A percentile compares a stretch with the other conserved stretches of the same genome.
Evolutionary conservation across 2,329 filamentous ascomycete genomes (phyloP).

Genomic region (Trichothecium sympodiale): DNA sequence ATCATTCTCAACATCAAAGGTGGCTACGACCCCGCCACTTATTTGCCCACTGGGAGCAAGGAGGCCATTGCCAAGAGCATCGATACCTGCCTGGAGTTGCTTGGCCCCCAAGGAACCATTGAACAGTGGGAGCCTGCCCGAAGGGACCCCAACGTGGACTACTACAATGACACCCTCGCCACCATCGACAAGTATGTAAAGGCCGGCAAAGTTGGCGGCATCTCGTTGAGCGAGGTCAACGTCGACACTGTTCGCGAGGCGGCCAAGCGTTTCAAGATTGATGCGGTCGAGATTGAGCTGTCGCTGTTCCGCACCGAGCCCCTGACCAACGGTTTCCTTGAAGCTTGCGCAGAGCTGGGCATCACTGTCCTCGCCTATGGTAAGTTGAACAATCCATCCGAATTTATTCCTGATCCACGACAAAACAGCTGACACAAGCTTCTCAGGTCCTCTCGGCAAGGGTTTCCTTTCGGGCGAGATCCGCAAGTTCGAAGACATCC

Average conservation of each 20-base stretch:
- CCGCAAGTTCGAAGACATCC: background rate
- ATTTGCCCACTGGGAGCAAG: constrained; percentile 35
- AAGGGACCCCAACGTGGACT: constrained; percentile 39
- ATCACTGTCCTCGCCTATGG: constrained; percentile 61
- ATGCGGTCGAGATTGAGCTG: constrained; percentile 37
- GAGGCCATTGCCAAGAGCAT: constrained; percentile 41
- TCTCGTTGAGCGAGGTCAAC: constrained; percentile 34
- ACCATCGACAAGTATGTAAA: constrained; percentile 32
- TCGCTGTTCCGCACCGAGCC: constrained; percentile 32
- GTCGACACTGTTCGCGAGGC: constrained; percentile 33
- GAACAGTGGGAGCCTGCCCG: constrained; percentile 49
- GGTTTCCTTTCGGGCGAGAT: constrained; percentile 1
- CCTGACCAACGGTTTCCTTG: constrained; percentile 33
- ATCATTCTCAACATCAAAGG: constrained; percentile 53
- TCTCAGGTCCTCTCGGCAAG: constrained; percentile 2
- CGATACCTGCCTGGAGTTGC: constrained; percentile 34
- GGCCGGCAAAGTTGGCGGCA: constrained; percentile 33
- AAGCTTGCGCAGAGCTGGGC: constrained; percentile 44
- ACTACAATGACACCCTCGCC: constrained; percentile 29
- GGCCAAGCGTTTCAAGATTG: constrained; percentile 27
- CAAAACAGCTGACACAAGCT: background rate
- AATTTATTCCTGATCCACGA: too few relatives aligned
- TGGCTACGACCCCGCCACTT: constrained; percentile 22
- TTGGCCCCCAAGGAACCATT: constrained; percentile 31
- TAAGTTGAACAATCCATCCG: constrained; percentile 6